Conservation (phyloP, 495 filamentous ascomycete genomes). For the Aspergillus leporis region DNA sequence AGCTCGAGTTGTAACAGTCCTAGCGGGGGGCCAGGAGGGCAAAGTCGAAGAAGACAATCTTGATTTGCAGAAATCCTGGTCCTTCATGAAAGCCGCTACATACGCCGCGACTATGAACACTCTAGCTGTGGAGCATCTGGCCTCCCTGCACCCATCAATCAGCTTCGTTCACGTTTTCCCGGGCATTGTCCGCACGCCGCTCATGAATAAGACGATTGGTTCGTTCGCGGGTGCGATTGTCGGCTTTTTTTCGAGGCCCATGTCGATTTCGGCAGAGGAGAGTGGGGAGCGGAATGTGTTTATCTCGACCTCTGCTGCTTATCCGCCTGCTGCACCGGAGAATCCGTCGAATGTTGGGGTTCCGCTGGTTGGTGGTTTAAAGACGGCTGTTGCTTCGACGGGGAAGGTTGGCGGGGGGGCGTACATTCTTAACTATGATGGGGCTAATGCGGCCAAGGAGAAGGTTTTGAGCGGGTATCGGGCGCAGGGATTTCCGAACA, state of each 20-base stretch:
- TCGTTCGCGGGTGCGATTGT: conserved; percentile 9
- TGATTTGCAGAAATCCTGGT: conserved; percentile 22
- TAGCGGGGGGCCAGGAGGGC: conserved; percentile 55
- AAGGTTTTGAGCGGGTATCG: conserved; percentile 37
- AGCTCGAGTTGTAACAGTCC: conserved; percentile 62
- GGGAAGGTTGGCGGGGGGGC: conserved; percentile 52
- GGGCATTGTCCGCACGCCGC: conserved; percentile 49
- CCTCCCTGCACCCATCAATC: conserved; percentile 50
- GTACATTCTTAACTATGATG: conserved; percentile 50
- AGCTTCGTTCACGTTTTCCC: conserved; percentile 60
- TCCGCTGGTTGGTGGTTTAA: conserved; percentile 24
- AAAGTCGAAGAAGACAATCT: conserved; percentile 50
- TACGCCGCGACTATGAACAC: conserved; percentile 52
- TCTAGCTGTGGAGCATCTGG: conserved; percentile 49
- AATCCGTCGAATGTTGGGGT: conserved; percentile 35
- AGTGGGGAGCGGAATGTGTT: conserved; percentile 57
- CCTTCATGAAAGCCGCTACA: conserved; percentile 30
- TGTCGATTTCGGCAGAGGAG: conserved; percentile 40
- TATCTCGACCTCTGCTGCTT: conserved; percentile 51
- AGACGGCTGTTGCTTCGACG: conserved; percentile 39
- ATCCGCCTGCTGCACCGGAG: conserved; percentile 31
- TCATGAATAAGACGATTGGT: conserved; percentile 24
- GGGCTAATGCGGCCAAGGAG: conserved; percentile 39
- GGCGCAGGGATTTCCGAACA: conserved; percentile 41
- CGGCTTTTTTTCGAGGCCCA: conserved; percentile 24